Evolutionary conservation across 495 filamentous ascomycete species (phyloP), one percentile per base, ranked within the genome.

Genomic region (Penicillium tannophilum): DNA sequence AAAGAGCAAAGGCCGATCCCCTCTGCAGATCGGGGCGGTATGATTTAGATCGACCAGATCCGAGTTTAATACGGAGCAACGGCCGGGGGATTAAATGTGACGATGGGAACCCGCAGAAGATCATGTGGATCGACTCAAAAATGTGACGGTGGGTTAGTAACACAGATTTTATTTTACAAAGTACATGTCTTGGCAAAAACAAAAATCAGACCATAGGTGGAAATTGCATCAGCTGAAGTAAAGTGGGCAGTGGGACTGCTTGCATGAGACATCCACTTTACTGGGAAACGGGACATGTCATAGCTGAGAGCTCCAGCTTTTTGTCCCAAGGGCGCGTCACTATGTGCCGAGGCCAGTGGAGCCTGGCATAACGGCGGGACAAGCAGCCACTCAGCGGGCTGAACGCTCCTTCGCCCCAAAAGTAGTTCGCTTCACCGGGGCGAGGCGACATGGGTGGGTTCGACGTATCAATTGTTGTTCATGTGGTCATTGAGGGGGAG

Each of bases 401-500:
- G 17, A 35, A 17, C 47, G 47, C 1, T 6, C 26, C 5, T 30
- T 48, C 50, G 49, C 48, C 50, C 48, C 31, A 51, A 52, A 55
- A 20, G 53, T 30, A 47, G 57, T 41, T 62, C 59, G 65, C 63
- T 63, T 68, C 60, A 54, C 57, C 30, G 54, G 58, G 55, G 54
- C 56, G 49, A 35, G 31, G 26, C 7, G 20, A 42, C 44, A 50
- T 41, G 45, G 58, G 56, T 46, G n/a, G 44, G 49, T 20, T 35
- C 57, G 64, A 65, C 60, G 62, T 68, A 65, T 68, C 65, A 65
- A 17, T 24, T 55, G 16, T 26, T n/a, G 33, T 30, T 56, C 59
- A 61, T 30, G 39, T 57, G 20, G 4, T 28, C 14, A 16, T 19
- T 45, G 43, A 45, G 7, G 19, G 28, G 28, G 4, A 28, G 28